Percentiles rank a stretch among this genome's conserved stretches.
Conservation (phyloP, 805 yeast species). For the Tetrapisispora namnaoensis region DNA sequence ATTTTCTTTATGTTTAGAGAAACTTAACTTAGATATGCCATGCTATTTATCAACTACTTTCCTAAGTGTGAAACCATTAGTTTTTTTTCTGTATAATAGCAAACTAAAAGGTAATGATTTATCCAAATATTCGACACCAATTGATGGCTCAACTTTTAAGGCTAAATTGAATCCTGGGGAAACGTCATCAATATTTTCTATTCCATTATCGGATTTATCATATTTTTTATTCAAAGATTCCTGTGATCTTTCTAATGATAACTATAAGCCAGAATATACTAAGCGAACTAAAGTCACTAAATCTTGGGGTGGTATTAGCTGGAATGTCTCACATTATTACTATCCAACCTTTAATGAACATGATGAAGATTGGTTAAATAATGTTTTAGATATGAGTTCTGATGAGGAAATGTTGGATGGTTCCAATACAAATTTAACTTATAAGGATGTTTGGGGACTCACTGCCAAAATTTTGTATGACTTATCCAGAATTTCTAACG, state of each 20-base stretch:
- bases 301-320: conserved; percentile 65
- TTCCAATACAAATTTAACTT: neutral
- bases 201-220: conserved; percentile 55
- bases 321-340: conserved; percentile 53
- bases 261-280: conserved; percentile 26
- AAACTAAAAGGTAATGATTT: conserved; percentile 1
- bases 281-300: conserved; percentile 28
- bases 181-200: conserved; percentile 57
- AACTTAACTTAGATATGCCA: conserved; percentile 51
- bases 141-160: conserved; percentile 23
- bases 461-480: conserved; percentile 75
- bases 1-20: conserved; percentile 51
- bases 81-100: conserved; percentile 44
- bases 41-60: conserved; percentile 74
- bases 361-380: conserved; percentile 57
- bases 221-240: conserved; percentile 10
- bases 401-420: conserved; percentile 36
- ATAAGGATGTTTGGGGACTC: conserved; percentile 66
- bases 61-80: conserved; percentile 73
- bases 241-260: neutral
- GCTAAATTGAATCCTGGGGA: conserved; percentile 67
- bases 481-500: conserved; percentile 46
- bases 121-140: conserved; percentile 21
- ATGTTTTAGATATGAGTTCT: conserved; percentile 49
- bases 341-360: conserved; percentile 44